Conservation (phyloP, 768 basidiomycete species). For the Epithele typhae region DNA sequence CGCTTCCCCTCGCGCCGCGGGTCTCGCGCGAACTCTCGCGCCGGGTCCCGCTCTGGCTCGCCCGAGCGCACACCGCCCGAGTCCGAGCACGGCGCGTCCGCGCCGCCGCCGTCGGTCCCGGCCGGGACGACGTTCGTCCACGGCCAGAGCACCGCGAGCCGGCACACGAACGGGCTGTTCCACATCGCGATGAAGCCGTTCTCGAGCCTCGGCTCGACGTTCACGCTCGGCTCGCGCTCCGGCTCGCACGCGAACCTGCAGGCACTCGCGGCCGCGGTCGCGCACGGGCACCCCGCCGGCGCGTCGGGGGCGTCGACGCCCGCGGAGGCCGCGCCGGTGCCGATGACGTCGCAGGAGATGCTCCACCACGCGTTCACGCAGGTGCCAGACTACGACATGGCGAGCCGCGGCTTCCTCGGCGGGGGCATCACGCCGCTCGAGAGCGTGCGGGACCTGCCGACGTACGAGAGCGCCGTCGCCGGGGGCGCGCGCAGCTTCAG, state of each 20-base stretch:
- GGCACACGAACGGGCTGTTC: slow-evolving; percentile 48
- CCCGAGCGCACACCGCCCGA: slow-evolving; percentile 43
- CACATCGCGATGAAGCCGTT: slow-evolving; percentile 62
- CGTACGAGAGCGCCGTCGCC: slow-evolving; percentile 65
- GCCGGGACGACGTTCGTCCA: slow-evolving; percentile 50
- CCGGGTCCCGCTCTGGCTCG: slow-evolving; percentile 39
- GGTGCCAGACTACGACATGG: slow-evolving; percentile 85
- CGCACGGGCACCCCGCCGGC: not conserved
- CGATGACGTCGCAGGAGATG: slow-evolving; percentile 29
- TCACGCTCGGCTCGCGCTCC: slow-evolving; percentile 37
- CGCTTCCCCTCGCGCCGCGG: slow-evolving; percentile 20
- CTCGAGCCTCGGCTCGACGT: slow-evolving; percentile 40
- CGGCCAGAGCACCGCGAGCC: slow-evolving; percentile 42
- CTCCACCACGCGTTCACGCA: slow-evolving; percentile 64
- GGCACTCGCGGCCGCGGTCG: slow-evolving; percentile 8
- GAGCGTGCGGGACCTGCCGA: slow-evolving; percentile 75
- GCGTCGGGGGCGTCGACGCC: slow-evolving; percentile 9
- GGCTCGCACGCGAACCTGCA: slow-evolving; percentile 29
- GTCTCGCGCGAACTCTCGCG: slow-evolving; percentile 28
- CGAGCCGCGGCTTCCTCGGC: slow-evolving; percentile 84
- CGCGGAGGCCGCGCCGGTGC: slow-evolving; percentile 14
- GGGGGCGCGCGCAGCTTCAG: slow-evolving; percentile 21
- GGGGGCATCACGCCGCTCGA: slow-evolving; percentile 81
- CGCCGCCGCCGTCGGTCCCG: slow-evolving; percentile 8
- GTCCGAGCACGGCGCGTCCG: slow-evolving; percentile 9